Evolutionary conservation across 108 stramenopile genomes (phyloP).

Genomic region (Seminavis robusta): DNA sequence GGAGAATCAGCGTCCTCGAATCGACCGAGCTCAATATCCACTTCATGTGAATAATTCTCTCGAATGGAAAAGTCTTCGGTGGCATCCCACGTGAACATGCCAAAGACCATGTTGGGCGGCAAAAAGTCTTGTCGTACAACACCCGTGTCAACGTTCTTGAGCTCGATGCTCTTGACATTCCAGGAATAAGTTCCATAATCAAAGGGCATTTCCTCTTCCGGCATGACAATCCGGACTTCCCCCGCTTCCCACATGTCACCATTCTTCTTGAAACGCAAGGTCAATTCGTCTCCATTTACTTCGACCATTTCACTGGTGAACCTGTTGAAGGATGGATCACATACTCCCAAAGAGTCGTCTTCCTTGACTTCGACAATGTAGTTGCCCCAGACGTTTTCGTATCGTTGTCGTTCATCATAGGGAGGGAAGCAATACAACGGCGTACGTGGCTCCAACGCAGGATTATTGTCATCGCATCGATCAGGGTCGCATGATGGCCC

Average conservation of each 20-base stretch:
- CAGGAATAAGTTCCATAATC: conserved; percentile 1
- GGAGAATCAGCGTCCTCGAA: neutral
- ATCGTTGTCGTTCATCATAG: no score
- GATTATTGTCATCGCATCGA: no score
- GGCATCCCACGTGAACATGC: conserved; percentile 8
- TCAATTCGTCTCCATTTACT: conserved; percentile 2
- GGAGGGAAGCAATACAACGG: no score
- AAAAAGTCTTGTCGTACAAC: neutral
- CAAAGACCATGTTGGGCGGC: conserved; percentile 2
- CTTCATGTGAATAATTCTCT: conserved; percentile 12
- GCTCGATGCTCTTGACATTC: neutral
- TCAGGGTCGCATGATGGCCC: no score
- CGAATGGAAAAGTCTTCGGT: conserved; percentile 2
- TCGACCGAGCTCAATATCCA: conserved; percentile 6
- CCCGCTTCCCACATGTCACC: no score
- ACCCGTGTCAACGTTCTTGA: neutral
- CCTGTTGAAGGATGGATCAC: conserved; percentile 4
- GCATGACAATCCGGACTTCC: conserved; percentile 5
- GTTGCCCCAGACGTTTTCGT: no score
- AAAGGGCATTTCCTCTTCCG: neutral
- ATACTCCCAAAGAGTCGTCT: neutral
- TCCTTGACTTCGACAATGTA: conserved; percentile 25
- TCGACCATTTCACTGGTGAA: neutral
- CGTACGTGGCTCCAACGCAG: no score
- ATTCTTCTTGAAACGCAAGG: conserved; percentile 4